Evolutionary conservation across 1,284 basidiomycete species (phyloP), one percentile per base, ranked within the genome.

Genomic region (Anthracocystis walkeri): DNA sequence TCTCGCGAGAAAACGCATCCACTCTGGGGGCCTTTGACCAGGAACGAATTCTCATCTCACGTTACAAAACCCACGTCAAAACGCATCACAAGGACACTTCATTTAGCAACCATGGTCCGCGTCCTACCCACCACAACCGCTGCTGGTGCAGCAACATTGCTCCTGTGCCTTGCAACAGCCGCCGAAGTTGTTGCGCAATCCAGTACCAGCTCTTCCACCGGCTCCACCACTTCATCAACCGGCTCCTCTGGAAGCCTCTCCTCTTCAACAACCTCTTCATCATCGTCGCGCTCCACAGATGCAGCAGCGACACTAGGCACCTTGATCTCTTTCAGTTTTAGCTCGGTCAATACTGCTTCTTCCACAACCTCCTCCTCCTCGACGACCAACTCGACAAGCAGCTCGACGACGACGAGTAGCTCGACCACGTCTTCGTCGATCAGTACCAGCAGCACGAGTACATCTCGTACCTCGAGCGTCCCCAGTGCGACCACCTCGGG

Each of bases 281-380:
- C 57, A 1, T 40, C 57, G 3, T 58, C 64, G 7, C 40, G 55
- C 27, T 51, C 55, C 51, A 66, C 72, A n/a, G 60, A 75, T 25
- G 72, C 72, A 42, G 64, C 60, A 4, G 73, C 54, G 5, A 75
- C 73, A 10, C 58, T 75, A 6, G 68, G 67, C 25, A 48, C 53
- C 3, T 50, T 65, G 20, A 55, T 75, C 58, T 58, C 67, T 8
- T 75, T 75, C 21, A 58, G 64, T 11, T 40, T 75, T 2, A 46
- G 33, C 42, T 64, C 64, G 25, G 33, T 75, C 49, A 56, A 66
- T 42, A 71, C 67, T 8, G 54, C 31, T 7, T 40, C 59, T 25
- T 31, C 58, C 16, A 16, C 60, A 1, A 40, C 58, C 18, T 45
- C 63, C 4, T 52, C 59, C 8, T 45, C 60, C 12, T n/a, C n/a